Evolutionary conservation across 2,329 filamentous ascomycete genomes (phyloP), one percentile per base, ranked within the genome.

Genomic region (Furcasterigmium furcatum): DNA sequence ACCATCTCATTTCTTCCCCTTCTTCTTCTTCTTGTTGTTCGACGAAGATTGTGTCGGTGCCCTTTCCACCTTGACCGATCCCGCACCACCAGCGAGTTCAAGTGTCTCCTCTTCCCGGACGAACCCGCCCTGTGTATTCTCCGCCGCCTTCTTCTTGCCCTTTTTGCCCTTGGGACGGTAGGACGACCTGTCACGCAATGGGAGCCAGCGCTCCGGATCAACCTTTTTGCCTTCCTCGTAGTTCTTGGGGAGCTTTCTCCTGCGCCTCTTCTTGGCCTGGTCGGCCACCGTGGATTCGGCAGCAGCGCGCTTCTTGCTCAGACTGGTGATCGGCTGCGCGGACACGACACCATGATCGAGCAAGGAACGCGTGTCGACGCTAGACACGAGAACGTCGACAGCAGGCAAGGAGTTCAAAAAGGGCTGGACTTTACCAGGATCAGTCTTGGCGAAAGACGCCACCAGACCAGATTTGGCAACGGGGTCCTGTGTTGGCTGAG

Each of bases 111-210:
- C 85, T 52, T 91, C 88, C 56, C 77, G 84, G 19, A 90, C 87
- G 12, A 85, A 70, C 41, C 91, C 92, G 49, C 94, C 94, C 64
- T 97, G 94, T 9, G 89, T 96, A 34, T 85, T 72, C 54, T 89
- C 87, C 50, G 77, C 74, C 5, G 82, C 84, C 69, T 86, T 87
- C 77, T 91, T 86, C 76, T 90, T 92, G 45, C 89, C 88, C 76
- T 96, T 95, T 73, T 87, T 91, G 6, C 91, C 91, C 72, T 94
- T 96, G 8, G 91, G 91, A 40, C 87, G 76, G 67, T 96, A 99
- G 34, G 83, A 88, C 56, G 88, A 94, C 46, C 94, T 80, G 63
- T 99, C 94, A 43, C 87, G 84, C 58, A 97, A 74, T 12, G 94
- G 92, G 49, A 99, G 69, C 94, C 94, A 99, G 51, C 94, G 79